These are phyloP conservation scores for Porphyrellus cyaneotinctus DNA, from an alignment of 768 basidiomycete species.

Conservation along the genomic window DNA sequence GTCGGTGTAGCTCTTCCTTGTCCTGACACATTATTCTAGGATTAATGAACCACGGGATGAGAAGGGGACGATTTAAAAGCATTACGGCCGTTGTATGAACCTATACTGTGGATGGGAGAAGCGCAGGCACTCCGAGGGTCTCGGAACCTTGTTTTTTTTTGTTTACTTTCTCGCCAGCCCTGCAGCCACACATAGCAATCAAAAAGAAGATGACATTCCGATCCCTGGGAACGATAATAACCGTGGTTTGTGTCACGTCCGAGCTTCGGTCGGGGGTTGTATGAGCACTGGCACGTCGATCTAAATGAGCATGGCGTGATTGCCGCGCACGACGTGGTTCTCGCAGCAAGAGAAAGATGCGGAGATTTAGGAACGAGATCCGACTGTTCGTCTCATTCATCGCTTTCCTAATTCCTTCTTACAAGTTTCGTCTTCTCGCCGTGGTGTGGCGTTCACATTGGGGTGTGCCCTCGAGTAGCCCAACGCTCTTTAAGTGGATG, in stretches of 20 bases:
- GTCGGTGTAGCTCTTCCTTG: slow-evolving; percentile 1
- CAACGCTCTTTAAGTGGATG: neutral
- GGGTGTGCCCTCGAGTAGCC: neutral
- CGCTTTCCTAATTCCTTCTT: neutral
- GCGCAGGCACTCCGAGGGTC: slow-evolving; percentile 18
- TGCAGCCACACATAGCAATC: neutral
- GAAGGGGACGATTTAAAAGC: slow-evolving; percentile 19
- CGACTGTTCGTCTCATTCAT: neutral
- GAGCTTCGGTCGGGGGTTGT: neutral
- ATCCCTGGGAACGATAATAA: slow-evolving; percentile 3
- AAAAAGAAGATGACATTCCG: neutral
- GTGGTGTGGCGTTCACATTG: neutral
- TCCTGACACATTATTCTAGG: slow-evolving; percentile 23
- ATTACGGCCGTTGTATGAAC: slow-evolving; percentile 18
- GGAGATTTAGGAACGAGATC: slow-evolving; percentile 21
- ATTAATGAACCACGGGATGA: slow-evolving; percentile 21
- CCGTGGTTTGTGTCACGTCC: neutral
- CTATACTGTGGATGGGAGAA: slow-evolving; percentile 15
- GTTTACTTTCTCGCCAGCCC: neutral
- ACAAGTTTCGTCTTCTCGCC: neutral
- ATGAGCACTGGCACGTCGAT: slow-evolving; percentile 6
- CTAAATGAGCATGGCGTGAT: neutral
- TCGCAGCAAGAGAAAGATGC: neutral
- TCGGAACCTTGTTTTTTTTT: slow-evolving; percentile 31
- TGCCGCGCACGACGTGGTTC: neutral